Evolutionary conservation across 2,329 filamentous ascomycete genomes (phyloP).

Genomic region (Fusarium sarcochroum): DNA sequence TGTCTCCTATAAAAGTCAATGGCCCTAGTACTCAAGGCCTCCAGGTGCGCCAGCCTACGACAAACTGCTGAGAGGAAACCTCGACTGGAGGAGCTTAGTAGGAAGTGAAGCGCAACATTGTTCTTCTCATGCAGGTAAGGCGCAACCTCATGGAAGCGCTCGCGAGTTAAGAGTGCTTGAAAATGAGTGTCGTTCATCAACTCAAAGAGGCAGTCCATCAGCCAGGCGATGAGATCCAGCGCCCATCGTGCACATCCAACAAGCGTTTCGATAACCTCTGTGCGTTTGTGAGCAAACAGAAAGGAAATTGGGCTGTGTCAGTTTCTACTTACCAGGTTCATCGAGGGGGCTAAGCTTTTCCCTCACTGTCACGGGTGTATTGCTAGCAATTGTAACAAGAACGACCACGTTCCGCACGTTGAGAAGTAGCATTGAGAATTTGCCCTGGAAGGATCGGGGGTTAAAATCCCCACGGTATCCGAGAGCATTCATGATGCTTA

Average conservation of each 20-base stretch:
- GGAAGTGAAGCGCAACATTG: constrained; percentile 71
- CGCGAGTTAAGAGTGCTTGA: constrained; percentile 62
- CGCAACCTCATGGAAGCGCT: constrained; percentile 64
- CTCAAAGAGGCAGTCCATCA: constrained; percentile 70
- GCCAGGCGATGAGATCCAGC: constrained; percentile 76
- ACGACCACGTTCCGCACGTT: constrained; percentile 81
- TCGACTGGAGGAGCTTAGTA: constrained; percentile 82
- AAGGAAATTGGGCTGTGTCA: background rate
- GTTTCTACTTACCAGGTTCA: constrained; percentile 62
- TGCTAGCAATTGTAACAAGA: constrained; percentile 74
- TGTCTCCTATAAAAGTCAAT: constrained; percentile 66
- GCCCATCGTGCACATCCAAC: constrained; percentile 85
- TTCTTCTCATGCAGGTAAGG: constrained; percentile 67
- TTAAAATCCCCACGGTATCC: constrained; percentile 77
- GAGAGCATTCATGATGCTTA: constrained; percentile 84
- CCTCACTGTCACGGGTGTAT: constrained; percentile 66
- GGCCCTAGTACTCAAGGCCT: constrained; percentile 63
- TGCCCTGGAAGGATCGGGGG: constrained; percentile 75
- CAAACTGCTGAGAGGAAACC: constrained; percentile 79
- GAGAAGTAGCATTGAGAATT: constrained; percentile 80
- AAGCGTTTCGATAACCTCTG: constrained; percentile 80
- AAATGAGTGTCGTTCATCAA: constrained; percentile 68
- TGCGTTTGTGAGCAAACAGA: constrained; percentile 17
- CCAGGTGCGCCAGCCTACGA: constrained; percentile 72
- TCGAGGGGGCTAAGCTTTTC: constrained; percentile 72